Base-by-base conservation (phyloP, 2,329 filamentous ascomycete species). In the Alternaria infectoria region DNA sequence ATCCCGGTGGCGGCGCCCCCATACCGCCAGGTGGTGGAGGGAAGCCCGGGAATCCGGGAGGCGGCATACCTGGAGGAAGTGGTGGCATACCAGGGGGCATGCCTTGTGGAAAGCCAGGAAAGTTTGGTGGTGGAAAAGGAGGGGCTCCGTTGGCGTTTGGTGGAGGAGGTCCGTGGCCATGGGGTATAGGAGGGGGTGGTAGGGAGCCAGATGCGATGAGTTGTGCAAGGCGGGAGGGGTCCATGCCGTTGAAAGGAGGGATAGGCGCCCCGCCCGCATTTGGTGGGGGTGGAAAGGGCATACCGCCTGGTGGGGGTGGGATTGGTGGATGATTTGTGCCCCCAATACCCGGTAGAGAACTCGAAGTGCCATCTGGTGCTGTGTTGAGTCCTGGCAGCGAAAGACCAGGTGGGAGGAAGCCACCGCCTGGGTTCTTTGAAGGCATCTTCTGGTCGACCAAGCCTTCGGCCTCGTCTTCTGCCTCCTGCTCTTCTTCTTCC, bases 401-500 rank as follows among this genome's bases (percentile, higher is more conserved):
- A 49, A 81, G 74, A 30, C 88, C 91, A 8, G 89, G 90, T 5
- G 89, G 90, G 60, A 91, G 86, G 26, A 86, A 85, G 4, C 87
- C 77, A 21, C 63, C 59, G 19, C 80, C 80, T 19, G 86, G 80
- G 63, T 84, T 84, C 71, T 87, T 88, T 28, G 88, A 81, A 19
- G 87, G 91, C 87, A 91, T 93, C 80, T 91, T 92, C 79, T 99
- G 96, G 74, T 99, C 96, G 57, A 96, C 90, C 47, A 98, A 86
- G 3, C 93, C 94, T 69, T 98, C 95, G 70, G 91, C 91, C 81
- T 98, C 96, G 76, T 98, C 96, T 78, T 97, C 93, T 63, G 91
- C 85, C 79, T 98, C 94, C 76, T 95, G 92, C 76, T 97, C 93
- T 79, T 98, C 96, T 73, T 97, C 93, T 72, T 97, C 94, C 69